Percentiles rank a stretch among this genome's conserved stretches.
phyloP scores from a whole-genome alignment of 192 early-diverging fungal species.

The Coemansia sp. region DNA sequence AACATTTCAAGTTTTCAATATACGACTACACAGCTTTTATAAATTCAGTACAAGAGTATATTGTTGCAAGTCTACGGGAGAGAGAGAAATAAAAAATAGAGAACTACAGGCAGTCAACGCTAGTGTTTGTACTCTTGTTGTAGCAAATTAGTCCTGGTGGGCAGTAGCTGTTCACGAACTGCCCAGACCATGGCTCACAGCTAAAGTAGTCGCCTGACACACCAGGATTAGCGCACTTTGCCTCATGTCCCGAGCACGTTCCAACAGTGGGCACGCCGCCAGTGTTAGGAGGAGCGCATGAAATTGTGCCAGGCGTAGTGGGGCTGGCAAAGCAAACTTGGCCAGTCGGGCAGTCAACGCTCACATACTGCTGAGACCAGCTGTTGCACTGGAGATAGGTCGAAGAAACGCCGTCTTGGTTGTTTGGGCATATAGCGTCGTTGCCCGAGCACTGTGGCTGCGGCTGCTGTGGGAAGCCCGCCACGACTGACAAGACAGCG shows the following conservation, averaged over 20 bases:
- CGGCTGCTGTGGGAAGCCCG: background rate
- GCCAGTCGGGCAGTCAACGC: slow-evolving; percentile 30
- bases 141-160: slow-evolving; percentile 32
- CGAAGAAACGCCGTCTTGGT: slow-evolving; percentile 37
- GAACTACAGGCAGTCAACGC: slow-evolving; percentile 29
- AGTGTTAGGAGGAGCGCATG: slow-evolving; percentile 44
- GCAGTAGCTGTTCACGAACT: slow-evolving; percentile 31
- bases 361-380: slow-evolving; percentile 31
- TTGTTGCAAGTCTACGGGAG: too few species aligned
- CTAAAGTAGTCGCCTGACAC: slow-evolving; percentile 36
- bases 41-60: too few species aligned
- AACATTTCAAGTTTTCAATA: too few species aligned
- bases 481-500: background rate
- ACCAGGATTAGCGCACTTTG: slow-evolving; percentile 34
- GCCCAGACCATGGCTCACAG: slow-evolving; percentile 44
- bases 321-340: slow-evolving; percentile 55
- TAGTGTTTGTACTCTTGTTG: slow-evolving; percentile 27
- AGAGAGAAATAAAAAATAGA: too few species aligned
- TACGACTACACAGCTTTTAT: too few species aligned
- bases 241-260: slow-evolving; percentile 33
- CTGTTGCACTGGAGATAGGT: slow-evolving; percentile 51
- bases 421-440: slow-evolving; percentile 37
- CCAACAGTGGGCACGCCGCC: slow-evolving; percentile 39
- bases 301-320: slow-evolving; percentile 25
- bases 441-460: slow-evolving; percentile 42